A percentile compares a stretch with the other conserved stretches of the same genome.
Conservation (phyloP, 305 asterid species). For the Lippia alba region DNA sequence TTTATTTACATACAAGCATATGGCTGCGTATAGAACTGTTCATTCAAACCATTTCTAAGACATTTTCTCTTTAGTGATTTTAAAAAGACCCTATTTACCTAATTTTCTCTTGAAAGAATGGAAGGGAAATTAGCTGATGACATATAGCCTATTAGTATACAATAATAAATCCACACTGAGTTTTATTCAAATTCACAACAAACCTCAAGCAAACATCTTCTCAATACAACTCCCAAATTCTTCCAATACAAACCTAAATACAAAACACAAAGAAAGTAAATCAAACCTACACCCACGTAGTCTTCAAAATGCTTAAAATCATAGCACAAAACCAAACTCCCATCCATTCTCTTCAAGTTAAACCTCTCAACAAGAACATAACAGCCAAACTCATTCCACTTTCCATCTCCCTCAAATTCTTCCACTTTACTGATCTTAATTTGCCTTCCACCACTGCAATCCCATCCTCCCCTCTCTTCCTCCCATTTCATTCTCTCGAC, state of each 20-base stretch:
- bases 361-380: slow-evolving; percentile 69
- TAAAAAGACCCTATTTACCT: too few species aligned
- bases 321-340: slow-evolving; percentile 44
- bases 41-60: too few species aligned
- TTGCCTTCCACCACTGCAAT: slow-evolving; percentile 31
- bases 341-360: slow-evolving; percentile 55
- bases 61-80: too few species aligned
- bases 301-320: slow-evolving; percentile 47
- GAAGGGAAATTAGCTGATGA: too few species aligned
- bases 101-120: too few species aligned
- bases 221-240: not conserved
- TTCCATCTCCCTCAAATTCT: slow-evolving; percentile 31
- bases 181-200: too few species aligned
- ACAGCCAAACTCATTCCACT: slow-evolving; percentile 53
- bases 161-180: too few species aligned
- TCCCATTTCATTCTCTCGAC: slow-evolving; percentile 67
- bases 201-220: too few species aligned
- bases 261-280: not conserved
- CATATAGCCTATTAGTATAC: too few species aligned
- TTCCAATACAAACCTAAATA: not conserved
- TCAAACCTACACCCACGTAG: slow-evolving; percentile 45
- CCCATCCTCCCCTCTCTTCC: slow-evolving; percentile 48
- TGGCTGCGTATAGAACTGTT: too few species aligned
- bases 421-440: slow-evolving; percentile 42
- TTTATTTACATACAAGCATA: too few species aligned